phyloP scores from a whole-genome alignment of 257 asterid species.

The Solanum medicagineum region DNA sequence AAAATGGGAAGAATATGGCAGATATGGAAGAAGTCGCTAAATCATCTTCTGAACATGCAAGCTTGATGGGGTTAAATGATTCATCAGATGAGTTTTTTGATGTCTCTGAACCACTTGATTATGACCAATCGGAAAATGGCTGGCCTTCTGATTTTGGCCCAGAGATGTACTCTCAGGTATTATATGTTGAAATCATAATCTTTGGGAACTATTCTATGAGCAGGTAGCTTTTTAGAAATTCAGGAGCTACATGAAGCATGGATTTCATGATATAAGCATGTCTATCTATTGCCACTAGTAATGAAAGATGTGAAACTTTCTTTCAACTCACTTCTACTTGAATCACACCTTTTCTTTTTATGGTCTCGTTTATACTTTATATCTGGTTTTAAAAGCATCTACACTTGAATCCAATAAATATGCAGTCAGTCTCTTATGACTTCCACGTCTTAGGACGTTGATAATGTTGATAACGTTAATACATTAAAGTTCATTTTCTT shows the following conservation, averaged over 20 bases:
- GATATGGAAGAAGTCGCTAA: slow-evolving; percentile 23
- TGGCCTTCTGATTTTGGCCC: slow-evolving; percentile 73
- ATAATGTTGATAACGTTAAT: neutral
- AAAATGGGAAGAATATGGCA: slow-evolving; percentile 33
- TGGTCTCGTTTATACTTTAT: neutral
- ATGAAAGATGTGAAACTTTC: neutral
- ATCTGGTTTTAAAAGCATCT: neutral
- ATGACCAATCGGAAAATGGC: slow-evolving; percentile 59
- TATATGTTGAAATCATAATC: neutral
- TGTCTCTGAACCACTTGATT: slow-evolving; percentile 81
- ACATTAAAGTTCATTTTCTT: neutral
- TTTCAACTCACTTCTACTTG: neutral
- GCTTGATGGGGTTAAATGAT: slow-evolving; percentile 82
- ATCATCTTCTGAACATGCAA: slow-evolving; percentile 61
- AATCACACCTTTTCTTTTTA: neutral
- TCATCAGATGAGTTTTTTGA: slow-evolving; percentile 87
- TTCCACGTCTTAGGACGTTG: neutral
- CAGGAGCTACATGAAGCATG: neutral
- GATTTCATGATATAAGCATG: neutral
- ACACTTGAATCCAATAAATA: neutral
- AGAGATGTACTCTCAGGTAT: slow-evolving; percentile 66
- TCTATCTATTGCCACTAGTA: neutral
- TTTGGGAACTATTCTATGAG: neutral
- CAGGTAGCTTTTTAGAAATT: neutral
- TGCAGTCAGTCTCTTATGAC: neutral